These are phyloP conservation scores for Lasiosphaeriaceae sp. DNA, from an alignment of 495 filamentous ascomycete species.

Conservation along the genomic window DNA sequence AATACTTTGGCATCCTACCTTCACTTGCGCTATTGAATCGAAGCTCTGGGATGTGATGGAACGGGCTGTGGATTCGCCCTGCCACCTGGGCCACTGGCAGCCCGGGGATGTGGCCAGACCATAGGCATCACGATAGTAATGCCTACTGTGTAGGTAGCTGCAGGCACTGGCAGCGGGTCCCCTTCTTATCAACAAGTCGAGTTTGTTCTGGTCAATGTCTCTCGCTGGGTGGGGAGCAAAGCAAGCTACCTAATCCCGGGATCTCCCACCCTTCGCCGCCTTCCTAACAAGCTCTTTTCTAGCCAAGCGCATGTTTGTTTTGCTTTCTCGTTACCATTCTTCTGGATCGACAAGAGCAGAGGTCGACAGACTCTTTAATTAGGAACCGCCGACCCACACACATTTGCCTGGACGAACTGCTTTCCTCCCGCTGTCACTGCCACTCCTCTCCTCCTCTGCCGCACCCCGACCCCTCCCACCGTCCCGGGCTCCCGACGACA, in stretches of 20 bases:
- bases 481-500: neutral
- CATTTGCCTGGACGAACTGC: neutral
- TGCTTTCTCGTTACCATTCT: constrained; percentile 4
- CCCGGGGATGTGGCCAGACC: too few species aligned
- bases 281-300: constrained; percentile 1
- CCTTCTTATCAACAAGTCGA: too few species aligned
- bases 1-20: too few species aligned
- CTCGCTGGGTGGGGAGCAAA: too few species aligned
- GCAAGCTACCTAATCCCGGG: neutral
- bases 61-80: neutral
- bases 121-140: too few species aligned
- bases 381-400: constrained; percentile 8
- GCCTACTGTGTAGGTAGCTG: too few species aligned
- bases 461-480: neutral
- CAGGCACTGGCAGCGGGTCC: too few species aligned
- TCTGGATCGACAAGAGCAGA: constrained; percentile 8
- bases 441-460: too few species aligned
- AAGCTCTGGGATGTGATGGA: too few species aligned
- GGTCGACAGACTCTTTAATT: constrained; percentile 1
- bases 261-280: neutral
- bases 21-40: too few species aligned
- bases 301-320: neutral
- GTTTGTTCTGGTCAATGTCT: too few species aligned
- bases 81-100: too few species aligned
- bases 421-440: neutral